Base-by-base conservation (phyloP, 257 asterid species). In the Solanum gracilifrons region DNA sequence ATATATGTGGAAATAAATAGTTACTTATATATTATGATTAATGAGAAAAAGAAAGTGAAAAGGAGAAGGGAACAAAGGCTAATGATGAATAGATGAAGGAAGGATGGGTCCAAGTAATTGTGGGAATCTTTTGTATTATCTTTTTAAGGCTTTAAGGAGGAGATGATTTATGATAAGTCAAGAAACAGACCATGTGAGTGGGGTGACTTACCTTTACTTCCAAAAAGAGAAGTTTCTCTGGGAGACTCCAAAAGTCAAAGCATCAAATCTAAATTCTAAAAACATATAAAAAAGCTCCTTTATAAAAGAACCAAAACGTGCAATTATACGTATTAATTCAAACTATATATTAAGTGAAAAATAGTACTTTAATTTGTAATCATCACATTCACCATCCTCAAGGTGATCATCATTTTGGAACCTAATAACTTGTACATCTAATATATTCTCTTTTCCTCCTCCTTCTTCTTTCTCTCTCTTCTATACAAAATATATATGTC, bases 111-210 rank as follows among this genome's bases (percentile, higher is more conserved):
- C 96, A 84, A 84, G 46, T 36, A 21, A 37, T 89, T 92, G 64
- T 51, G 90, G 92, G 95, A 92, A 93, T 93, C 94, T 93, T 89
- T 91, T 80, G 82, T 74, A 73, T 74, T 35, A 20, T 80, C 39
- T 16, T 60, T 46, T 80, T 25, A 79, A 80, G 41, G 43, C 69
- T 82, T 82, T 76, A 18, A 25, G 68, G 31, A 74, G 66, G 51
- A 20, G 86, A 89, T 80, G 88, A 82, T 84, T 86, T 82, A 80
- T 83, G 89, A 91, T 85, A 89, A 91, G 92, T 87, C 93, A 88
- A 88, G 93, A 94, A 93, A 94, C 98, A 94, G 84, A 88, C 83
- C 98, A 94, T 92, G 97, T 95, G 97, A 84, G 96, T 94, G 94
- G 97, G 97, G 98, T 90, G 91, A 88, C 89, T 88, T 83, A 91